Conservation (phyloP, 192 early-diverging fungal species). For the Coemansia sp. region DNA sequence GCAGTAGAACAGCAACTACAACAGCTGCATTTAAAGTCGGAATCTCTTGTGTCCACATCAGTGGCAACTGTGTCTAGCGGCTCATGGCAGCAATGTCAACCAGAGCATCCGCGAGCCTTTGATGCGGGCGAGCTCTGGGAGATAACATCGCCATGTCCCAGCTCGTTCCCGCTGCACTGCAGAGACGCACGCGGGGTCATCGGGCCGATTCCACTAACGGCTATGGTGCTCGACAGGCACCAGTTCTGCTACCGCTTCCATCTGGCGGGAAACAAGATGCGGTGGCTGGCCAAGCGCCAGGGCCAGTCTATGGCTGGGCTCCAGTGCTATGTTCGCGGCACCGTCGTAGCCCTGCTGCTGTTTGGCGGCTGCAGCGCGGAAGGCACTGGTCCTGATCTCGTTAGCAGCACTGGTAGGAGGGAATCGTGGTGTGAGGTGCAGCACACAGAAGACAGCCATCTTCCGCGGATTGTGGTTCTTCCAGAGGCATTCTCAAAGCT, state of each 20-base stretch:
- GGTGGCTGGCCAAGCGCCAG: conserved; percentile 26
- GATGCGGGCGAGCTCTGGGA: conserved; percentile 38
- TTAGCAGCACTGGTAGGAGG: not conserved
- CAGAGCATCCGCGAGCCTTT: conserved; percentile 14
- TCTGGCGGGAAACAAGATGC: conserved; percentile 41
- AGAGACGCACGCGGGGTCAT: conserved; percentile 47
- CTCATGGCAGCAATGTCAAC: not conserved
- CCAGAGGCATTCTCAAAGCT: conserved; percentile 36
- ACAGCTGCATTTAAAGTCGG: not conserved
- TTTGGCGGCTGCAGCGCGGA: conserved; percentile 7
- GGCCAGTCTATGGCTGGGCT: conserved; percentile 18
- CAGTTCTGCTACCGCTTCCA: conserved; percentile 53
- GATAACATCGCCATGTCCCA: conserved; percentile 43
- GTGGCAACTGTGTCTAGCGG: not conserved
- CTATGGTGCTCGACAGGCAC: conserved; percentile 48
- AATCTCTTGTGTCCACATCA: not conserved
- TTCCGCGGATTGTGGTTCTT: conserved; percentile 28
- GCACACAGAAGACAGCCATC: not conserved
- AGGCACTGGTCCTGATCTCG: not conserved
- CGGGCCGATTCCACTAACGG: conserved; percentile 41
- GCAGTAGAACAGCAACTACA: not conserved
- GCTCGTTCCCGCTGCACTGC: conserved; percentile 43
- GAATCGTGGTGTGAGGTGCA: not conserved
- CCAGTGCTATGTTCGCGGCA: conserved; percentile 45
- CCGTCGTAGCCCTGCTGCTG: conserved; percentile 25